Evolutionary conservation across 345 rosid species (phyloP).

Genomic region (Eucalyptus paniculata): DNA sequence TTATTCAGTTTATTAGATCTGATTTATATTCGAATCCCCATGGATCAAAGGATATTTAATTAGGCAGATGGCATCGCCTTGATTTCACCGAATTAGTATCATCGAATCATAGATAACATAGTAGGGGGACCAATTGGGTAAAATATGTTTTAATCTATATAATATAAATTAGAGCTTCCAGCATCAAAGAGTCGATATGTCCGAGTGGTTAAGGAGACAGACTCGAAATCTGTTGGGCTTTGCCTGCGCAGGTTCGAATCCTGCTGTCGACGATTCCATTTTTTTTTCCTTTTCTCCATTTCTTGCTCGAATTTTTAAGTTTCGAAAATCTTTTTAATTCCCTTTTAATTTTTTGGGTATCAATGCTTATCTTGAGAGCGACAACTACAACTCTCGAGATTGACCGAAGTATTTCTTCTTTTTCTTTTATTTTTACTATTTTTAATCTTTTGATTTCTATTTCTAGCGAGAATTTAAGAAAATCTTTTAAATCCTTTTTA

Average conservation of each 20-base stretch:
- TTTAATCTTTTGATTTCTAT: too few relatives aligned
- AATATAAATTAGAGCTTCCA: fast-evolving
- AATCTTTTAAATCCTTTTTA: background rate
- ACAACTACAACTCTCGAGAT: background rate
- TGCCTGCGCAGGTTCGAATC: conserved; percentile 99
- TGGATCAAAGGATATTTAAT: background rate
- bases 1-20: fast-evolving
- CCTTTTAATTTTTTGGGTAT: background rate
- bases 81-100: background rate
- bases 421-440: too few relatives aligned
- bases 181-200: conserved; percentile 22
- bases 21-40: background rate
- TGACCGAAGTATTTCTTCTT: background rate
- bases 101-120: background rate
- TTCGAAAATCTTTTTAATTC: background rate
- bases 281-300: fast-evolving
- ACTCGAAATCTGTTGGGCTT: conserved; percentile 99
- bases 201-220: conserved; percentile 99
- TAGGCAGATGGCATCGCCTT: background rate
- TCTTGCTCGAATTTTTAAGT: background rate
- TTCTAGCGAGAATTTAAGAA: background rate
- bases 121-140: background rate
- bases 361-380: background rate
- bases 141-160: fast-evolving
- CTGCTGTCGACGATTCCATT: conserved; percentile 88